These are phyloP conservation scores for Dipodascus geniculatus DNA, from an alignment of 805 yeast species.

Conservation along the genomic window DNA sequence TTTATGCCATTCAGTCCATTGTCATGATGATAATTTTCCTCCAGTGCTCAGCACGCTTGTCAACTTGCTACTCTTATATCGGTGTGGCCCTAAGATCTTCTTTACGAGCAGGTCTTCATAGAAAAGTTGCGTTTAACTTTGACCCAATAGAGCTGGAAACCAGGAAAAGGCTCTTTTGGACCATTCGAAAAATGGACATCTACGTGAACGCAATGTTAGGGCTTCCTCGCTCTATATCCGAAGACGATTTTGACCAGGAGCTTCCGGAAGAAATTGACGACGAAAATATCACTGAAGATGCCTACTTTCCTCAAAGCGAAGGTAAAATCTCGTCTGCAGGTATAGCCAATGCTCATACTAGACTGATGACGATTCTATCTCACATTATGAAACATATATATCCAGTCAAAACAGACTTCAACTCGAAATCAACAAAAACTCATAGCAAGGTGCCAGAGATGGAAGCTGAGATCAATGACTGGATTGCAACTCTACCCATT, in stretches of 20 bases:
- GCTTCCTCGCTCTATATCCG: conserved; percentile 63
- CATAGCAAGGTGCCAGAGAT: conserved; percentile 39
- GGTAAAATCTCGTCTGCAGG: conserved; percentile 57
- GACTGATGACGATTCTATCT: conserved; percentile 55
- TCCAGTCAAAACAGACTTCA: conserved; percentile 36
- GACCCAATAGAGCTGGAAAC: conserved; percentile 76
- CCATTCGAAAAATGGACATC: conserved; percentile 82
- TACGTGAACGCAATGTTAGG: conserved; percentile 83
- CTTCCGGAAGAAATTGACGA: conserved; percentile 79
- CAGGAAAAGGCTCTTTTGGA: conserved; percentile 77
- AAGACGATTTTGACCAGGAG: conserved; percentile 79
- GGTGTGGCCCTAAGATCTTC: conserved; percentile 82
- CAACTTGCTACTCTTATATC: conserved; percentile 80
- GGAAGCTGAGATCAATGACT: conserved; percentile 55
- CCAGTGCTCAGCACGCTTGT: conserved; percentile 78
- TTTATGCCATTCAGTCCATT: conserved; percentile 72
- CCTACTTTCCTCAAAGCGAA: conserved; percentile 37
- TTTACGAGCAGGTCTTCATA: conserved; percentile 68
- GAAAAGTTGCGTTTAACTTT: conserved; percentile 50
- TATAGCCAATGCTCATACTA: conserved; percentile 79
- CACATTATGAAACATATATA: conserved; percentile 63
- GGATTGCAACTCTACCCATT: conserved; percentile 61
- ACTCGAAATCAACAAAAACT: conserved; percentile 9
- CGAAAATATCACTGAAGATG: conserved; percentile 65
- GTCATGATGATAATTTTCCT: conserved; percentile 77